Conservation (phyloP, 148 eudicot genomes). For the Cornus suecica region DNA sequence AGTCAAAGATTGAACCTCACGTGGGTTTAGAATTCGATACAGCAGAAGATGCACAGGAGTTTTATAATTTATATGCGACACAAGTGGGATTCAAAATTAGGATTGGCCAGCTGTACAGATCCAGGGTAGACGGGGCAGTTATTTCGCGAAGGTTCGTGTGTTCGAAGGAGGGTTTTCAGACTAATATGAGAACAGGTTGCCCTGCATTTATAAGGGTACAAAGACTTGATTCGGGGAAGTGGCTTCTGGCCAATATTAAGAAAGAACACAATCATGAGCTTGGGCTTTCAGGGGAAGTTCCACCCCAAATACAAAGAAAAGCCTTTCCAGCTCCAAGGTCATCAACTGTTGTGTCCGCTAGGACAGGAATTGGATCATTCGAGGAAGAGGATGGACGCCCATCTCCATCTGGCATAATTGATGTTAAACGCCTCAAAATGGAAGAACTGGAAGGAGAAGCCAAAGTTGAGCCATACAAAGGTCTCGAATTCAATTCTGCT, state of each 20-base stretch:
- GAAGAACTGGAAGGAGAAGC: constrained; percentile 33
- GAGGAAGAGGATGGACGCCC: constrained; percentile 39
- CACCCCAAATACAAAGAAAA: constrained; percentile 44
- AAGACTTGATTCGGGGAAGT: constrained; percentile 49
- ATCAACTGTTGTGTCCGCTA: constrained; percentile 31
- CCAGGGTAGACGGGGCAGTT: constrained; percentile 52
- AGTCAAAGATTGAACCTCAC: constrained; percentile 38
- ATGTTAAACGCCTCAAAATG: constrained; percentile 46
- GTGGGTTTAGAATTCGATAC: constrained; percentile 59
- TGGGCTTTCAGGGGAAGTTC: constrained; percentile 42
- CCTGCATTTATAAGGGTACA: constrained; percentile 63
- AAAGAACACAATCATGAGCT: constrained; percentile 57
- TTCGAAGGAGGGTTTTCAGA: constrained; percentile 60
- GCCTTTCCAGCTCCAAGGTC: constrained; percentile 32
- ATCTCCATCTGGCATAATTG: constrained; percentile 28
- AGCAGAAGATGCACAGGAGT: constrained; percentile 61
- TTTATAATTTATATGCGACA: constrained; percentile 44
- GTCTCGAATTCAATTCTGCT: constrained; percentile 51
- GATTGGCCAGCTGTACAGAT: constrained; percentile 55
- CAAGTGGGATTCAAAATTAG: constrained; percentile 51
- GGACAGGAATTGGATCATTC: constrained; percentile 54
- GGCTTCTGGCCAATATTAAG: constrained; percentile 54
- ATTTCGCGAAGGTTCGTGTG: constrained; percentile 56
- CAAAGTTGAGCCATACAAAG: constrained; percentile 43
- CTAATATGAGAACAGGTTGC: constrained; percentile 51